These are phyloP conservation scores for Leptodermis oblonga DNA, from an alignment of 257 asterid species.

Conservation along the genomic window DNA sequence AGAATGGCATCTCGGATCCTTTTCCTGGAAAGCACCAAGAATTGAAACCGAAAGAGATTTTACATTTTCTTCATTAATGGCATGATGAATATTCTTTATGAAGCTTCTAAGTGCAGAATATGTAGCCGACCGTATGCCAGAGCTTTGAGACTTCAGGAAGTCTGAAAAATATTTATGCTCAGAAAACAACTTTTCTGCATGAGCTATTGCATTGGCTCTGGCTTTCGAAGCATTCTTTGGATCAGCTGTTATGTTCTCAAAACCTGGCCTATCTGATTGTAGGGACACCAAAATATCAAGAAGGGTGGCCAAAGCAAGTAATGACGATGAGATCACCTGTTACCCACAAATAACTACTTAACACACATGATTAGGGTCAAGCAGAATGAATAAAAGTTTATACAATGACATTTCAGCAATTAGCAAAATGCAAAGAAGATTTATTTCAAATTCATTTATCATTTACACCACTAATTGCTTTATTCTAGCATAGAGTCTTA, in stretches of 20 bases:
- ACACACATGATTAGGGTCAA: constrained; percentile 14
- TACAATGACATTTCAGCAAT: neutral
- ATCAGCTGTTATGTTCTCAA: constrained; percentile 50
- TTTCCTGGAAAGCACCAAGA: constrained; percentile 91
- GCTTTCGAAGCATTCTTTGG: constrained; percentile 74
- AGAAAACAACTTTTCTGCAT: constrained; percentile 63
- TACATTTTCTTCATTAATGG: constrained; percentile 60
- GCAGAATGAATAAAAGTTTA: neutral
- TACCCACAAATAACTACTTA: constrained; percentile 17
- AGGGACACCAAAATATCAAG: constrained; percentile 60
- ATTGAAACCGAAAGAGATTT: constrained; percentile 67
- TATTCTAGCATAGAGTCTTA: neutral
- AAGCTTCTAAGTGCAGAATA: constrained; percentile 73
- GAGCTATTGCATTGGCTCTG: constrained; percentile 55
- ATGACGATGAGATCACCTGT: constrained; percentile 86
- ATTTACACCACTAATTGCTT: neutral
- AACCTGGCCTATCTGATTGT: constrained; percentile 48
- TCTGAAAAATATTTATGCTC: constrained; percentile 64
- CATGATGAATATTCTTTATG: constrained; percentile 69
- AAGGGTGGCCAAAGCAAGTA: constrained; percentile 85
- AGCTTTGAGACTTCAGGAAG: constrained; percentile 72
- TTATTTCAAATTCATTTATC: neutral
- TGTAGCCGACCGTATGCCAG: constrained; percentile 78
- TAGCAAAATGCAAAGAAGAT: neutral
- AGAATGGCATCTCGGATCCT: constrained; percentile 76